Percentiles rank a stretch among this genome's conserved stretches.
These are phyloP conservation scores for Diaporthe australafricana DNA, from an alignment of 2,329 filamentous ascomycete species.

Conservation along the genomic window DNA sequence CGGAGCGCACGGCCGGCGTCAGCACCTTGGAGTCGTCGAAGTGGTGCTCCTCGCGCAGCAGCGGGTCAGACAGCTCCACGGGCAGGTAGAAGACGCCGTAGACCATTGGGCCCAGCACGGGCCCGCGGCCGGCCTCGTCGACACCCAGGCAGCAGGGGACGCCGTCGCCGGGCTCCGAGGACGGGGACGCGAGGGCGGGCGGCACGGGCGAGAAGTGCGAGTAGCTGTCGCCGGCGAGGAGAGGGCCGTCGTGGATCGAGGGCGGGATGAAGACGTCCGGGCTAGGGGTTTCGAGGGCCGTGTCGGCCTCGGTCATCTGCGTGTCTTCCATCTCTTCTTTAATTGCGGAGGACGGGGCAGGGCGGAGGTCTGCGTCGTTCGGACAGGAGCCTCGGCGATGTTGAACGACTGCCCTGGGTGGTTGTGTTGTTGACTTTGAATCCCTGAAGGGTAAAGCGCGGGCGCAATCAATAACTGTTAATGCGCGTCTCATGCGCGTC, in stretches of 20 bases:
- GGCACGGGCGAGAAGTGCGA: constrained; percentile 79
- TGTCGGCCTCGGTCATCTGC: constrained; percentile 49
- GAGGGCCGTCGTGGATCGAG: constrained; percentile 68
- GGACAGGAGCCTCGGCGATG: not conserved
- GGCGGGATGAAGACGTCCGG: constrained; percentile 71
- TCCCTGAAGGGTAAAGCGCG: constrained; percentile 17
- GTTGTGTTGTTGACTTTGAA: constrained; percentile 18
- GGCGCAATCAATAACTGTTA: not conserved
- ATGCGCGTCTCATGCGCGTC: constrained; percentile 28
- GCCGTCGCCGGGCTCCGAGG: constrained; percentile 43
- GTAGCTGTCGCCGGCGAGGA: constrained; percentile 76
- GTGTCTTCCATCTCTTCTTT: constrained; percentile 52
- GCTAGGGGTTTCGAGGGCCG: constrained; percentile 49
- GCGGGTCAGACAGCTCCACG: constrained; percentile 73
- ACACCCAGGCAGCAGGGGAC: constrained; percentile 84
- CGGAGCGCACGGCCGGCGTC: constrained; percentile 80
- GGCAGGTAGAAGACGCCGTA: constrained; percentile 83
- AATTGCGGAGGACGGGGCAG: not conserved
- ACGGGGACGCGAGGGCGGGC: constrained; percentile 61
- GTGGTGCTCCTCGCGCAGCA: constrained; percentile 82
- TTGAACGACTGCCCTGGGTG: not conserved
- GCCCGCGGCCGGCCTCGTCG: constrained; percentile 93
- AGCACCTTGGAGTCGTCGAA: constrained; percentile 97
- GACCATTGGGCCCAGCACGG: constrained; percentile 87
- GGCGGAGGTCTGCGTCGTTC: not conserved